Evolutionary conservation across 176 grass and related monocot species (phyloP).

Genomic region (Aegilops longissima): DNA sequence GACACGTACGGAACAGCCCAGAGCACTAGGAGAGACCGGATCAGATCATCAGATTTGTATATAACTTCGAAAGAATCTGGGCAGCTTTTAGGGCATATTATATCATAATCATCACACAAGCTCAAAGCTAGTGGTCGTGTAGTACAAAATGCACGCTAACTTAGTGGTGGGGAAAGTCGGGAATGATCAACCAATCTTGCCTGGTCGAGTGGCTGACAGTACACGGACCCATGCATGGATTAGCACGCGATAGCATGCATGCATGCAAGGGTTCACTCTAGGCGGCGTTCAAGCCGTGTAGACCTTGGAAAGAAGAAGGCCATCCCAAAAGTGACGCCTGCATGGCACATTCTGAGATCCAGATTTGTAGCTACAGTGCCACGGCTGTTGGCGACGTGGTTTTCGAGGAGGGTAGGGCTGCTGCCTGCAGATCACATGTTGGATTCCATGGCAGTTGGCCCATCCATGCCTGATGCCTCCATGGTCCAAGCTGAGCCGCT

Average conservation of each 20-base stretch:
- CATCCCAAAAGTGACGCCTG: background rate
- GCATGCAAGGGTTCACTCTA: no score
- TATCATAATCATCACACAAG: background rate
- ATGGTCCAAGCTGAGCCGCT: background rate
- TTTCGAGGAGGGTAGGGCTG: background rate
- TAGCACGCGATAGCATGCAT: no score
- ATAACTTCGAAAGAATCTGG: slow-evolving; percentile 37
- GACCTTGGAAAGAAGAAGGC: background rate
- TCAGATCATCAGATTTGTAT: slow-evolving; percentile 39
- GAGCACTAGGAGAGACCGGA: background rate
- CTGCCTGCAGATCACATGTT: slow-evolving; percentile 14
- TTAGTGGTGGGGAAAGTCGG: no score
- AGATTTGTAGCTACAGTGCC: background rate
- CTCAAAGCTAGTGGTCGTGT: no score
- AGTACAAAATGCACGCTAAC: no score
- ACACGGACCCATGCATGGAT: no score
- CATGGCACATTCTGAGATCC: background rate
- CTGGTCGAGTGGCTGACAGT: no score
- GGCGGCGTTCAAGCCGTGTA: background rate
- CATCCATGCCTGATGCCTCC: background rate
- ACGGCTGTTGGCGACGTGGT: background rate
- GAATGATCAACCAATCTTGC: no score
- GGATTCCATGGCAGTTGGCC: slow-evolving; percentile 29
- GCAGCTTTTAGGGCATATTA: slow-evolving; percentile 27
- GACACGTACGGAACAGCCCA: slow-evolving; percentile 15